Base-by-base conservation (phyloP, 2,329 filamentous ascomycete species). In the Scedosporium apiospermum region DNA sequence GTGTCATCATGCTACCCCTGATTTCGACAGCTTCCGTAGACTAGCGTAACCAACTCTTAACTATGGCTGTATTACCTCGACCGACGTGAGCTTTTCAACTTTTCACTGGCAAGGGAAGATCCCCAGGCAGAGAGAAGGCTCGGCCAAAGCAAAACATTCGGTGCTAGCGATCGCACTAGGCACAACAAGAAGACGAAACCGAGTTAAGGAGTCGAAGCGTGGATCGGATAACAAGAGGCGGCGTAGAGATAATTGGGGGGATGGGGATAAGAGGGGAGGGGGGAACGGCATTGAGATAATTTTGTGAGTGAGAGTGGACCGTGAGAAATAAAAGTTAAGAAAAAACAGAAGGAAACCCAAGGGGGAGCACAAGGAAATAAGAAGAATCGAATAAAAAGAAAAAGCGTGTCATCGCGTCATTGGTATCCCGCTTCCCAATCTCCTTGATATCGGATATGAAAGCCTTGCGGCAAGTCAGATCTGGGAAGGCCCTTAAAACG, bases 381-480 rank as follows among this genome's bases (percentile, higher is more conserved):
- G 58, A 41, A 63, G 57, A 38, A 41, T 58, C 51, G 58, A 62
- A 63, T 53, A 51, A 55, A 30, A 62, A 42, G 53, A 61, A 58
- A 44, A 55, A 60, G 60, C 41, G 16, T 42, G 53, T 61, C 60
- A 42, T 61, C 46, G 60, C 60, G 53, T 62, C 60, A 46, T 59
- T 53, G 60, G 60, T 58, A 58, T 55, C 57, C 34, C 57, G 60
- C 60, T 57, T 62, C 53, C 60, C 38, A 30, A 62, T 57, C 38
- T 57, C 60, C 60, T 62, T 41, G 41, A 62, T 51, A 58, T 60
- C 55, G 61, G 55, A 60, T 53, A 75, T 75, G 76, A 73, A 55
- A 82, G 83, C 82, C 82, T 86, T 78, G 82, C 81, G 82, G 82
- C 82, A 82, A 81, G 78, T 79, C 78, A 83, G 78, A 83, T 85